Percentiles rank a stretch among this genome's conserved stretches.
phyloP scores from a whole-genome alignment of 345 rosid genomes.

The Arabidopsis thaliana region TAIR10.1 NC_003070.9:1510001-1510500 shows the following conservation, averaged over 20 bases:
- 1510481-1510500: conserved; percentile 60
- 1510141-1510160: conserved; percentile 89
- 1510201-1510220: conserved; percentile 90
- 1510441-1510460: neutral
- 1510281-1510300: neutral
- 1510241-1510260: conserved; percentile 61
- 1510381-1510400: conserved; percentile 10
- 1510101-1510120: neutral
- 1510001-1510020: conserved; percentile 27
- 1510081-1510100: neutral
- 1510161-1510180: conserved; percentile 95
- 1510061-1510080: conserved; percentile 14
- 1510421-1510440: conserved; percentile 25
- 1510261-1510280: neutral
- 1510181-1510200: conserved; percentile 81
- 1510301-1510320: neutral
- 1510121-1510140: conserved; percentile 47
- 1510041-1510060: neutral
- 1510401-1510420: conserved; percentile 32
- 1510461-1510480: conserved; percentile 58
- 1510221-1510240: conserved; percentile 91
- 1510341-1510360: conserved; percentile 23
- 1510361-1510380: conserved; percentile 17
- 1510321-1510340: conserved; percentile 28
- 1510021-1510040: conserved; percentile 12